Evolutionary conservation across 495 filamentous ascomycete species (phyloP).

Genomic region (Aspergillus homomorphus): DNA sequence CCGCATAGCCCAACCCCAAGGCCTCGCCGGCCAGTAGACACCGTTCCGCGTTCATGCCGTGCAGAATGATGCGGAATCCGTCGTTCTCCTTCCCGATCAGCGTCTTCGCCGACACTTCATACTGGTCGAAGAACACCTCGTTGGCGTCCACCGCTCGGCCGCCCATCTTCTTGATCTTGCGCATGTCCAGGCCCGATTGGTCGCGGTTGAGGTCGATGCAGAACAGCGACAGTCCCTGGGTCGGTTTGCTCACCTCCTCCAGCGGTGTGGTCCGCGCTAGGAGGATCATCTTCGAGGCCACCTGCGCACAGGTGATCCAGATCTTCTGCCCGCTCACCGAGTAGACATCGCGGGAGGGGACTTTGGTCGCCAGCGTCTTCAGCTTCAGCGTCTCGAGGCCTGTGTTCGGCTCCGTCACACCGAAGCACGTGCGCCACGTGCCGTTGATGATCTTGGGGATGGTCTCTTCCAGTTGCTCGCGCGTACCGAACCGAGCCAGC

Average conservation of each 20-base stretch:
- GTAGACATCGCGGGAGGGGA: constrained; percentile 50
- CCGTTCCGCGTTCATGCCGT: constrained; percentile 83
- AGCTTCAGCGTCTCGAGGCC: constrained; percentile 72
- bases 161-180: constrained; percentile 78
- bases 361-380: constrained; percentile 54
- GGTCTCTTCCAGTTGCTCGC: constrained; percentile 55
- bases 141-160: constrained; percentile 77
- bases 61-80: constrained; percentile 74
- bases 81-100: constrained; percentile 67
- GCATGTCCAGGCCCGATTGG: constrained; percentile 56
- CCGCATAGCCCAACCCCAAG: constrained; percentile 71
- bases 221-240: constrained; percentile 70
- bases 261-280: constrained; percentile 69
- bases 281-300: constrained; percentile 73
- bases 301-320: constrained; percentile 78
- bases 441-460: constrained; percentile 69
- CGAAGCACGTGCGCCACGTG: constrained; percentile 67
- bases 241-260: constrained; percentile 61
- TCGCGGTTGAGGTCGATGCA: constrained; percentile 67
- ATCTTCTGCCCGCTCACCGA: constrained; percentile 73
- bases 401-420: constrained; percentile 63
- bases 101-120: constrained; percentile 55
- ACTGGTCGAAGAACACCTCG: constrained; percentile 80
- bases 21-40: constrained; percentile 76
- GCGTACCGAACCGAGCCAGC: constrained; percentile 64